A percentile compares a stretch with the other conserved stretches of the same genome.
Evolutionary conservation across 306 rosid genomes (phyloP).

Genomic region (Malus orientalis): DNA sequence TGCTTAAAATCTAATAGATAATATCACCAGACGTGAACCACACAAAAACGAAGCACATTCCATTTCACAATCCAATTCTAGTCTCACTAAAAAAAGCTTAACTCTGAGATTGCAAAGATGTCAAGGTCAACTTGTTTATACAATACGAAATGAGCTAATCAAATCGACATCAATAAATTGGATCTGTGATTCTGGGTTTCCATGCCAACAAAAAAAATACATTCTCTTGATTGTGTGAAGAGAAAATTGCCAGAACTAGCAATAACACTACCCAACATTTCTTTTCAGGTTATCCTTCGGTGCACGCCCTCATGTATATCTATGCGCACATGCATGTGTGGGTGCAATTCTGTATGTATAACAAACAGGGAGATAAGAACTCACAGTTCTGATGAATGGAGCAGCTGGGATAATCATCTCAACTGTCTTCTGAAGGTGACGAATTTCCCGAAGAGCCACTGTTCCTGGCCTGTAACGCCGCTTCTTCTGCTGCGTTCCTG

Average conservation of each 20-base stretch:
- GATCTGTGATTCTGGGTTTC: neutral
- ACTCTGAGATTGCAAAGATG: neutral
- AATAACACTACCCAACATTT: neutral
- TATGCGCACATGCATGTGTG: neutral
- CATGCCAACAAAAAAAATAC: neutral
- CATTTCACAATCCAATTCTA: neutral
- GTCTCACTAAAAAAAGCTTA: neutral
- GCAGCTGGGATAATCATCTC: constrained; percentile 54
- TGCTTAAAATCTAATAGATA: neutral
- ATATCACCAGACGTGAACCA: neutral
- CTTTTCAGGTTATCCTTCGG: neutral
- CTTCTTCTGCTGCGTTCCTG: constrained; percentile 24
- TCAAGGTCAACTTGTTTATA: neutral
- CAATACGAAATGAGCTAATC: neutral
- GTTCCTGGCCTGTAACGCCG: constrained; percentile 47
- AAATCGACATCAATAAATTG: neutral
- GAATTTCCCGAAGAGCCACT: constrained; percentile 72
- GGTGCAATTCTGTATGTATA: neutral
- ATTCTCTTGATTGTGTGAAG: neutral
- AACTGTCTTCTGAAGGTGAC: constrained; percentile 40
- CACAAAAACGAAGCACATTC: neutral
- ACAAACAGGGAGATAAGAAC: neutral
- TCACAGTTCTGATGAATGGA: constrained; percentile 46
- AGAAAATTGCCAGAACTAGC: neutral
- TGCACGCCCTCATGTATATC: neutral